These are phyloP conservation scores for Phyllosticta ampelicida DNA, from an alignment of 2,329 filamentous ascomycete genomes.

Conservation along the genomic window DNA sequence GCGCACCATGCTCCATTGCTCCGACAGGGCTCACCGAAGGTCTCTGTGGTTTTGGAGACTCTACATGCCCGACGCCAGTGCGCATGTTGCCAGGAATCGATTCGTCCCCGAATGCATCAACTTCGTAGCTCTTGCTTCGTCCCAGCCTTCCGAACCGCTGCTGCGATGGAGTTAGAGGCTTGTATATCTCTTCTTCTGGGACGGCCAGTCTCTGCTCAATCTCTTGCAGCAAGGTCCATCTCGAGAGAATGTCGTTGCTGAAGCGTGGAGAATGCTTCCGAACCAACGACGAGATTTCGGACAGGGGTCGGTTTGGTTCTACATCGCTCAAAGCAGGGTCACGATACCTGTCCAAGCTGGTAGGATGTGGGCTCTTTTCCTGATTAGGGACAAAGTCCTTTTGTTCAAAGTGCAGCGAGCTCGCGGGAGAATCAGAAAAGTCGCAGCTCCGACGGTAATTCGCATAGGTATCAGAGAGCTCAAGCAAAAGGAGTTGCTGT, in stretches of 20 bases:
- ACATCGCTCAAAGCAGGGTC: neutral
- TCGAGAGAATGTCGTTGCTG: slow-evolving; percentile 16
- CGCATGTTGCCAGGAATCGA: neutral
- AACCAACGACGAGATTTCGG: slow-evolving; percentile 1
- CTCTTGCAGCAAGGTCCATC: slow-evolving; percentile 24
- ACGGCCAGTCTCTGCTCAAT: slow-evolving; percentile 21
- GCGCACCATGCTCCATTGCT: neutral
- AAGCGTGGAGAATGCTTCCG: neutral
- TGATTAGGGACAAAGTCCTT: neutral
- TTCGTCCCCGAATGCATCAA: neutral
- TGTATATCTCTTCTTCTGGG: slow-evolving; percentile 7
- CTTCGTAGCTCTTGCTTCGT: slow-evolving; percentile 22
- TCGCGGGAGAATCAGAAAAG: slow-evolving; percentile 1
- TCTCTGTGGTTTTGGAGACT: slow-evolving; percentile 4
- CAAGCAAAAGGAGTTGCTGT: slow-evolving; percentile 27
- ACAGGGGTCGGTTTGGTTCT: neutral
- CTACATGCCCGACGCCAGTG: neutral
- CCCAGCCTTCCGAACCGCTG: slow-evolving; percentile 20
- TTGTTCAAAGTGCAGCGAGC: slow-evolving; percentile 4
- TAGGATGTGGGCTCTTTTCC: neutral
- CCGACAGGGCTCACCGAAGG: neutral
- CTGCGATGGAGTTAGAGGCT: slow-evolving; percentile 19
- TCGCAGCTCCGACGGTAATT: slow-evolving; percentile 4
- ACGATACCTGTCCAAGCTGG: slow-evolving; percentile 4
- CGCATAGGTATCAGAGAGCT: slow-evolving; percentile 9